phyloP scores from a whole-genome alignment of 2,329 filamentous ascomycete species.

The Mycocentrospora acerina region DNA sequence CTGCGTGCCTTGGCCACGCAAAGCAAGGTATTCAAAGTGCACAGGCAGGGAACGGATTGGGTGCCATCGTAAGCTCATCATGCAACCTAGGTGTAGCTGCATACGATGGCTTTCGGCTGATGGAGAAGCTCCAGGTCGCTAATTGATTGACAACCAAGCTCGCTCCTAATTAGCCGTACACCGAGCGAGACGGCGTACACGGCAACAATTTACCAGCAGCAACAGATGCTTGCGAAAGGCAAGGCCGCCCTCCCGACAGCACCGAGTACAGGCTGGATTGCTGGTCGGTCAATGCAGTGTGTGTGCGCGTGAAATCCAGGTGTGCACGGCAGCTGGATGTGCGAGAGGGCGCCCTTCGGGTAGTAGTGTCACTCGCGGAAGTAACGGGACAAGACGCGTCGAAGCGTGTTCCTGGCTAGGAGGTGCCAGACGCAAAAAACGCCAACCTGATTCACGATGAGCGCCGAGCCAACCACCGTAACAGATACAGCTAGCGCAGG shows the following conservation, averaged over 20 bases:
- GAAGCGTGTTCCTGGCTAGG: slow-evolving; percentile 38
- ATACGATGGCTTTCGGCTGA: slow-evolving; percentile 39
- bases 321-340: slow-evolving; percentile 8
- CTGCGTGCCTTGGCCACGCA: slow-evolving; percentile 29
- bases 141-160: neutral
- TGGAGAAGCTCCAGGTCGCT: slow-evolving; percentile 22
- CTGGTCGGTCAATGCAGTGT: slow-evolving; percentile 6
- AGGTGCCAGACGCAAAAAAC: slow-evolving; percentile 32
- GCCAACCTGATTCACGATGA: slow-evolving; percentile 23
- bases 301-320: slow-evolving; percentile 2
- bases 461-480: slow-evolving; percentile 26
- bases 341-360: slow-evolving; percentile 12
- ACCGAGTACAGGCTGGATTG: slow-evolving; percentile 5
- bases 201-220: too few relatives aligned
- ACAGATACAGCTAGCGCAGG: slow-evolving; percentile 25
- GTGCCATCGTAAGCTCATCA: slow-evolving; percentile 27
- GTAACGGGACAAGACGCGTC: slow-evolving; percentile 20
- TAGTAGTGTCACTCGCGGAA: slow-evolving; percentile 16
- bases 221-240: too few relatives aligned
- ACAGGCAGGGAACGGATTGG: slow-evolving; percentile 33
- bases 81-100: slow-evolving; percentile 39
- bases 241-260: slow-evolving; percentile 10
- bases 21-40: slow-evolving; percentile 33
- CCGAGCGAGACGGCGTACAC: too few relatives aligned
- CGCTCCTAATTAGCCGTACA: too few relatives aligned